Base-by-base conservation (phyloP, 345 rosid species). In the Rubroshorea leprosula region DNA sequence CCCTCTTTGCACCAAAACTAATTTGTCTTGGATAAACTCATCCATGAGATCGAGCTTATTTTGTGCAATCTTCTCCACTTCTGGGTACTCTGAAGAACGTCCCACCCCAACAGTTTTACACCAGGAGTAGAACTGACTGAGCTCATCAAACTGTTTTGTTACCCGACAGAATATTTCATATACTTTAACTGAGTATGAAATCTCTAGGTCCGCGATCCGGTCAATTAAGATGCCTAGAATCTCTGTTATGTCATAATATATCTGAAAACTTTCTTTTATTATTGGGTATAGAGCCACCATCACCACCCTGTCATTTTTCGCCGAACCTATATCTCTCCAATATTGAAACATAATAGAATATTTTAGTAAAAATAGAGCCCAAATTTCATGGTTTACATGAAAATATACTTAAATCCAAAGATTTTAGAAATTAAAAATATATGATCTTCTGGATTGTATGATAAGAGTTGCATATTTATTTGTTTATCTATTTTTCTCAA, bases 21-120 rank as follows among this genome's bases (percentile, higher is more conserved):
- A 65, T 61, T 85, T 89, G 57, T 92, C 96, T 29, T 80, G 75
- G 9, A 93, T 80, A 67, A 85, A 74, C 54, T 93, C 96, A 22
- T 93, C 91, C 86, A 93, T 82, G 15, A 89, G 74, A 13, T 86
- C 79, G 22, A 93, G 91, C 62, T 83, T 93, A 73, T 83, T 93
- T 20, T 68, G 86, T 7, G 96, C 77, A 29, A 93, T 80, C 64
- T 63, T 79, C 65, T 93, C 99, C 0, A 83, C 63, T 60, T 93
- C 91, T 0, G 96, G 99, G 58, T 84, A 92, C 66, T 86, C 94
- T 0, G 87, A 85, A 26, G 85, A 68, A 17, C 88, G 81, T 6
- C 83, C 86, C 38, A 93, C 69, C 47, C 94, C 88, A 6, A 72
- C 68, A 21, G 65, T 71, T 73, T 82, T 93, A 75, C 85, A 75